These are phyloP conservation scores for Globisporangium iwayamae DNA, from an alignment of 352 stramenopile species.

Conservation along the genomic window DNA sequence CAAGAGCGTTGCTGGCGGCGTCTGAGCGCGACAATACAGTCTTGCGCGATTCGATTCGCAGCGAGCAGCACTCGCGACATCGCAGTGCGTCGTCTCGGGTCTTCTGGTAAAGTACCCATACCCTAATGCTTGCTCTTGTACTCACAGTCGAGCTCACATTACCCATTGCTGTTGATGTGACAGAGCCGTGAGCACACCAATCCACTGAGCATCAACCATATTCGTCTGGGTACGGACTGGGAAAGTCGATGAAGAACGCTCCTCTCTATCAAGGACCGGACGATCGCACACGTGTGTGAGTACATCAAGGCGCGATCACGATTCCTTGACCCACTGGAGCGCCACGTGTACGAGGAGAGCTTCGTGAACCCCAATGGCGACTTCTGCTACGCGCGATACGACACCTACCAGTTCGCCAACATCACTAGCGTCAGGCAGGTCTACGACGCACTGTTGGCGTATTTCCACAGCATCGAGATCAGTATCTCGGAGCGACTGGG, in stretches of 20 bases:
- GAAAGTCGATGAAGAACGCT: slow-evolving; percentile 26
- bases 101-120: slow-evolving; percentile 12
- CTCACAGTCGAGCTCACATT: too few species aligned
- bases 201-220: slow-evolving; percentile 32
- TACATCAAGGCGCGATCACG: slow-evolving; percentile 42
- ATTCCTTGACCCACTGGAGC: slow-evolving; percentile 32
- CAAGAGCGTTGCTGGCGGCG: too few species aligned
- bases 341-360: slow-evolving; percentile 34
- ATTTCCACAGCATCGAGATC: not conserved
- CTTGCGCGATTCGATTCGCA: slow-evolving; percentile 26
- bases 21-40: too few species aligned
- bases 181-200: slow-evolving; percentile 7
- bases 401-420: slow-evolving; percentile 21
- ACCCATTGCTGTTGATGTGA: too few species aligned
- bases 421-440: not conserved
- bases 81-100: slow-evolving; percentile 33
- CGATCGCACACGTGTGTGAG: slow-evolving; percentile 30
- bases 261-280: slow-evolving; percentile 27
- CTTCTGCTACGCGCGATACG: slow-evolving; percentile 42
- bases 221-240: slow-evolving; percentile 33
- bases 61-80: slow-evolving; percentile 29
- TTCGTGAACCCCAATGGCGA: slow-evolving; percentile 41
- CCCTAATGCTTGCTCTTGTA: too few species aligned
- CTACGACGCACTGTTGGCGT: not conserved
- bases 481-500: slow-evolving; percentile 7